Evolutionary conservation across 2,329 filamentous ascomycete species (phyloP).

Genomic region (Alternaria novae-zelandiae): DNA sequence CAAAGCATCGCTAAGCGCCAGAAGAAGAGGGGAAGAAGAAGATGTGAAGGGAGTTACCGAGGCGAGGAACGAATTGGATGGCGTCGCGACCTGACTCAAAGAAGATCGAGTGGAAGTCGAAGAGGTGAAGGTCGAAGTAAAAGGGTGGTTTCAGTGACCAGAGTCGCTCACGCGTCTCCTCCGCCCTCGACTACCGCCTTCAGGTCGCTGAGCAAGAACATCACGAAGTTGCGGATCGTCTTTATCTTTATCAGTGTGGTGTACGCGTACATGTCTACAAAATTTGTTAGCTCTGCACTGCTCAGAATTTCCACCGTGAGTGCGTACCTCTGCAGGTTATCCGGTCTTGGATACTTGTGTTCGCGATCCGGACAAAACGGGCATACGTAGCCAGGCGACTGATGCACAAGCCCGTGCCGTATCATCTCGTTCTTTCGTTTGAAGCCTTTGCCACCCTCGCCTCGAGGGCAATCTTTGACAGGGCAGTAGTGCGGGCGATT

Average conservation of each 20-base stretch:
- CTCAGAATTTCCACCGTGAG: not conserved
- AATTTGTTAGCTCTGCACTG: not conserved
- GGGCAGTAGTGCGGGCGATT: slow-evolving; percentile 69
- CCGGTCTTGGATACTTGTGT: slow-evolving; percentile 91
- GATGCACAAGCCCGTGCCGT: slow-evolving; percentile 85
- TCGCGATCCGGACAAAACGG: slow-evolving; percentile 94
- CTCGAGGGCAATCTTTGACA: slow-evolving; percentile 62
- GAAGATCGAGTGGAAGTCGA: not conserved
- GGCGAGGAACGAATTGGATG: not conserved
- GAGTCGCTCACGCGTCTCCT: slow-evolving; percentile 65
- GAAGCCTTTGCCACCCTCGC: slow-evolving; percentile 69
- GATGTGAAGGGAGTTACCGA: not conserved
- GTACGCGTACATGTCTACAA: slow-evolving; percentile 84
- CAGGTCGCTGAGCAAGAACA: slow-evolving; percentile 83
- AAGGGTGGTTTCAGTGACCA: slow-evolving; percentile 3
- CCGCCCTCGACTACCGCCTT: slow-evolving; percentile 81
- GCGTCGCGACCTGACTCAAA: not conserved
- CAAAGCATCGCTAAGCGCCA: not conserved
- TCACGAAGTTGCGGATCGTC: slow-evolving; percentile 82
- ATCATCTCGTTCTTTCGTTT: slow-evolving; percentile 76
- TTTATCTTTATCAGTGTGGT: slow-evolving; percentile 88
- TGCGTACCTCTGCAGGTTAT: slow-evolving; percentile 88
- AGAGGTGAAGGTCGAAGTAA: not conserved
- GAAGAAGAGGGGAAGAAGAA: not conserved
- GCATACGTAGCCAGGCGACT: slow-evolving; percentile 93